phyloP scores from a whole-genome alignment of 306 rosid genomes.

The Trichosanthes truncata region DNA sequence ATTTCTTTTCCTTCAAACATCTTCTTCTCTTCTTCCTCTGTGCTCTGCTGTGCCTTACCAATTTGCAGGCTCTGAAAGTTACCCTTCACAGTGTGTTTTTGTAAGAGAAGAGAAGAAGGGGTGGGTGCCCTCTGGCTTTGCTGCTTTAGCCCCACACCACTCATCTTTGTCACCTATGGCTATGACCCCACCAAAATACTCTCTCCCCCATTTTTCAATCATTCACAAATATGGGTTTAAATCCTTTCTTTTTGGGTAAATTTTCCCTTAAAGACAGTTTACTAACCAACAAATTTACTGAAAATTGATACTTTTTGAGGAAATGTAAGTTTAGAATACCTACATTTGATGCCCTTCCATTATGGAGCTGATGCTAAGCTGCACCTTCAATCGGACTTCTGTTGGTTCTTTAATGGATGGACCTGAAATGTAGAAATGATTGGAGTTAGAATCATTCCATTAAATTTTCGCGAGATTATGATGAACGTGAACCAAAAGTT shows the following conservation, averaged over 20 bases:
- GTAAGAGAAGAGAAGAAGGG: not conserved
- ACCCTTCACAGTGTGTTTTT: not conserved
- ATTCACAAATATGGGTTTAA: not conserved
- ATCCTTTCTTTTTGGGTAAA: not conserved
- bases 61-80: slow-evolving; percentile 7
- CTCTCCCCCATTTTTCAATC: not conserved
- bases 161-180: not conserved
- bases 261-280: not conserved
- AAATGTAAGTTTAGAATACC: not conserved
- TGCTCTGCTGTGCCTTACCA: not conserved
- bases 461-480: not conserved
- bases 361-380: not conserved
- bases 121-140: not conserved
- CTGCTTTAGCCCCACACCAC: not conserved
- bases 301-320: not conserved
- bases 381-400: not conserved
- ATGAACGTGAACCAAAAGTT: not conserved
- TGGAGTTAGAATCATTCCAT: not conserved
- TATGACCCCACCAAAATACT: slow-evolving; percentile 1
- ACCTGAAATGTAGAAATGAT: not conserved
- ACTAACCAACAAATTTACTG: not conserved
- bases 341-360: not conserved
- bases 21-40: slow-evolving; percentile 1
- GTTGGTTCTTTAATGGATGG: not conserved
- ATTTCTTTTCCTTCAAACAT: not conserved